Base-by-base conservation (phyloP, 306 rosid species). In the Cicer pinnatifidum region DNA sequence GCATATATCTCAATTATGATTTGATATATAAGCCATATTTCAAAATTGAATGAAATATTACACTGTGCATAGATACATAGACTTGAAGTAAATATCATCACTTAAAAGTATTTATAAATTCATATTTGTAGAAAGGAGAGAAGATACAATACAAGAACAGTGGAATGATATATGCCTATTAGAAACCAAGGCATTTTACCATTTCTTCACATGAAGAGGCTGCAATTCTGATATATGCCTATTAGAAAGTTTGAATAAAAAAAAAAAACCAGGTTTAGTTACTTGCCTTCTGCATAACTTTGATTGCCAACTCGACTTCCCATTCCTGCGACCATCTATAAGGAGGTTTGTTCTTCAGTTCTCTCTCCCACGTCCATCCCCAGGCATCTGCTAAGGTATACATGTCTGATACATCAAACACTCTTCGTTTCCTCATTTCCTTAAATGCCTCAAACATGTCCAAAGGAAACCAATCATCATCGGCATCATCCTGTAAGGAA, bases 361-460 rank as follows among this genome's bases (percentile, higher is more conserved):
- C 89, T 82, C 53, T 88, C 69, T 89, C 98, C 98, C 98, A 94
- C 17, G 91, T 94, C 98, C 98, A 94, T 76, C 96, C 96, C 97
- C 98, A 94, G 62, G 86, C 97, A 84, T 94, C 96, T 65, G 97
- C 96, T 59, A 94, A 71, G 64, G 98, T 91, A 78, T 91, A 91
- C 98, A 94, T 91, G 84, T 94, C 98, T 35, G 92, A 84, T 59
- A 83, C 97, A 86, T 94, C 92, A 86, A 94, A 91, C 58, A 89
- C 75, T 79, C 79, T 85, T 76, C 97, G 88, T 47, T 88, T 76
- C 80, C 97, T 90, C 86, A 94, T 41, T 85, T 94, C 98, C 81
- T 89, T 83, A 77, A 94, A 94, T 76, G 98, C 98, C 85, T 91
- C 98, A 61, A 76, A 87, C 19, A 86, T 62, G 78, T 94, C 97